Evolutionary conservation across 352 stramenopile genomes (phyloP).

Genomic region (Phytophthora tubulina): DNA sequence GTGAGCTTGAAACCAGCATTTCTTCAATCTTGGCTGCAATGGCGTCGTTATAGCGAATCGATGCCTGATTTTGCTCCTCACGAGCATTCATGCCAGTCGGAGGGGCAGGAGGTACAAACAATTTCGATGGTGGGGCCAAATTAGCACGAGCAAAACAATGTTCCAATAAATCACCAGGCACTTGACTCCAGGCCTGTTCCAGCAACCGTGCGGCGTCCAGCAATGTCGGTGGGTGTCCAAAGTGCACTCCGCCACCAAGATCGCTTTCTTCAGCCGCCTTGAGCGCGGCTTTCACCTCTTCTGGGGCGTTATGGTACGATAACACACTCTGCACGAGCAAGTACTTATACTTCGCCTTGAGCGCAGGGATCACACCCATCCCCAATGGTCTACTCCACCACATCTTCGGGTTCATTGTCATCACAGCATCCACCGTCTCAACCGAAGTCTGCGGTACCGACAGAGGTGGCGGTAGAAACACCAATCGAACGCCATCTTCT

Average conservation of each 20-base stretch:
- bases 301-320: constrained; percentile 27
- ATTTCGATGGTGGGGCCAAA: constrained; percentile 30
- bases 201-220: constrained; percentile 39
- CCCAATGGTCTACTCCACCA: constrained; percentile 30
- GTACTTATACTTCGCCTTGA: constrained; percentile 39
- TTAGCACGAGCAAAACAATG: constrained; percentile 37
- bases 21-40: constrained; percentile 35
- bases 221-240: constrained; percentile 32
- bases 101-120: constrained; percentile 12
- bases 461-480: constrained; percentile 25
- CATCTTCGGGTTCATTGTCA: not conserved
- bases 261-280: constrained; percentile 1
- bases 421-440: not conserved
- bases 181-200: constrained; percentile 30
- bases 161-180: constrained; percentile 23
- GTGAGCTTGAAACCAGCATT: constrained; percentile 25
- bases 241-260: constrained; percentile 26
- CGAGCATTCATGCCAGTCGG: not conserved
- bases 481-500: constrained; percentile 27
- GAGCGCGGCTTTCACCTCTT: constrained; percentile 37
- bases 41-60: constrained; percentile 7
- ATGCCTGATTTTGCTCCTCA: constrained; percentile 3
- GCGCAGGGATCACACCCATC: constrained; percentile 24
- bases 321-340: constrained; percentile 34
- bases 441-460: not conserved